Evolutionary conservation across 768 basidiomycete species (phyloP), one percentile per base, ranked within the genome.

Genomic region (Amanita phalloides): DNA sequence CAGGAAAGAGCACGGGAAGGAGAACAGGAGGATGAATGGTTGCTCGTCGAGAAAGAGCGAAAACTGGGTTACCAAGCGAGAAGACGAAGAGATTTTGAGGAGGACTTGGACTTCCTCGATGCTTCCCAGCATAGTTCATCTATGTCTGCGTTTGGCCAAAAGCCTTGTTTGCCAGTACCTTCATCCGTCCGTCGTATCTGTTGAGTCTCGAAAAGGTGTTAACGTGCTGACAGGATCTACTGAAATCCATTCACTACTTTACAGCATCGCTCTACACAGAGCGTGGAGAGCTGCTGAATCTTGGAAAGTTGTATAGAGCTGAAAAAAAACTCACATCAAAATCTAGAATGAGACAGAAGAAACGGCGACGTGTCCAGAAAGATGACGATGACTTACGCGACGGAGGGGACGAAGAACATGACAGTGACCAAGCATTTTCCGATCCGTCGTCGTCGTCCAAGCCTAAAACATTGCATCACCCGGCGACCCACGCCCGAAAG

Each of bases 221-320:
- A 8, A 41, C 41, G 50, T 59, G 23, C 51, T 41, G 41, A 8
- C 55, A 76, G 77, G 77, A 78, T 55, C 62, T 78, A 2, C 62
- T 78, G 41, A 76, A 76, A 64, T 68, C 62, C 41, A 73, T 78
- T 23, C 77, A 77, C 55, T 65, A 70, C 54, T 71, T 72, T 52
- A 69, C 76, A 21, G 67, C 62, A 49, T 61, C 61, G 28, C 82
- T 83, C 61, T 90, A 88, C 57, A 67, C 68, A 20, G 79, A 81
- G 56, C 69, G 72, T 50, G 84, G 81, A 0, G 75, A 86, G 55
- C 63, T 88, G 2, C 42, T n/a, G 6, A 43, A 51, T 14, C 41
- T 43, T 23, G 41, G 41, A 21, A 43, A 43, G 23, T 64, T 71
- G 17, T 74, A 86, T 54, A 68, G 64, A 9, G 67, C 75, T 13